A percentile compares a stretch with the other conserved stretches of the same genome.
Evolutionary conservation across 2,329 filamentous ascomycete genomes (phyloP).

Genomic region (Colletotrichum cuscutae): DNA sequence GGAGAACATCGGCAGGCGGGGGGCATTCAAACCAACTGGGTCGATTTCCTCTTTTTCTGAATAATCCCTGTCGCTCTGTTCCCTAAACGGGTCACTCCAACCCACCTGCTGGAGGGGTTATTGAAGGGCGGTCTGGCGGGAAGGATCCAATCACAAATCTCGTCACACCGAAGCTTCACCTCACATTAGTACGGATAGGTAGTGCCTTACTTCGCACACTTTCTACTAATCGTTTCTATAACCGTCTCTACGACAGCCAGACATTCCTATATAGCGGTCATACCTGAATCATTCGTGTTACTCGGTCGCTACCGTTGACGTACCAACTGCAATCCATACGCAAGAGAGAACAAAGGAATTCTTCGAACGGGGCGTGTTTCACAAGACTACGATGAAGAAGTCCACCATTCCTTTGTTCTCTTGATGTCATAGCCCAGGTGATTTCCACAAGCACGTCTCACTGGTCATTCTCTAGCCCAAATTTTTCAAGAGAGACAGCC

Average conservation of each 20-base stretch:
- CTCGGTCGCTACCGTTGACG: not conserved
- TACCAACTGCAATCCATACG: not conserved
- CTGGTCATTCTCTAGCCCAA: not conserved
- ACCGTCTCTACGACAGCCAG: too few species aligned
- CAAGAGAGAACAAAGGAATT: not conserved
- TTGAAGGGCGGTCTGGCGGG: conserved; percentile 29
- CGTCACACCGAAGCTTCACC: not conserved
- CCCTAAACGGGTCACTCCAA: conserved; percentile 20
- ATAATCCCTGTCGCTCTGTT: conserved; percentile 14
- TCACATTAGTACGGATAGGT: too few species aligned
- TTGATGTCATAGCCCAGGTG: not conserved
- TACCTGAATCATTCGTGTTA: not conserved
- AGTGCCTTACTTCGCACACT: too few species aligned
- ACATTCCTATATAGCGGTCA: not conserved
- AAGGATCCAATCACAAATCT: conserved; percentile 21
- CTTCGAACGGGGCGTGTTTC: too few species aligned
- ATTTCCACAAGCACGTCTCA: not conserved
- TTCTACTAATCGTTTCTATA: too few species aligned
- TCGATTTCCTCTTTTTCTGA: conserved; percentile 20
- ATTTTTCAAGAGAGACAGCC: too few species aligned
- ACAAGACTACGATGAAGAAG: too few species aligned
- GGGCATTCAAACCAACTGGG: not conserved
- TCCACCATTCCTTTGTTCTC: not conserved
- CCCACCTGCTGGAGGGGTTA: conserved; percentile 19
- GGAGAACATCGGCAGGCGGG: conserved; percentile 12